Percentiles rank a stretch among this genome's conserved stretches.
Conservation (phyloP, 306 rosid genomes). For the Lupinus albus region DNA sequence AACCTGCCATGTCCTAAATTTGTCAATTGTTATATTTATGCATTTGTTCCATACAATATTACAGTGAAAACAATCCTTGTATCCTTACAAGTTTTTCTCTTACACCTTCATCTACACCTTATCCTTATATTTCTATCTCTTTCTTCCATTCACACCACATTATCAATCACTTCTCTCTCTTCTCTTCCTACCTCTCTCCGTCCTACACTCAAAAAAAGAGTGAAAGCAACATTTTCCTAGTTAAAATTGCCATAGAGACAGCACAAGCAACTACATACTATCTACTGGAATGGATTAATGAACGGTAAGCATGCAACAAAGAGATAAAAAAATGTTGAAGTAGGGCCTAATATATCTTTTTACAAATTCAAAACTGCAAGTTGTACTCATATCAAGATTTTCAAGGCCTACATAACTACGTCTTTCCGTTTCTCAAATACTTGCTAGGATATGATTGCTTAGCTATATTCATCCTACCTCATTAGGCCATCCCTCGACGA, state of each 20-base stretch:
- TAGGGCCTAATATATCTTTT: conserved; percentile 11
- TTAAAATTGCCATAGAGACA: conserved; percentile 10
- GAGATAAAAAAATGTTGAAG: conserved; percentile 5
- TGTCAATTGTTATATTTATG: too few relatives aligned
- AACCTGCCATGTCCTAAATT: too few relatives aligned
- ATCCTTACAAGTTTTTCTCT: too few relatives aligned
- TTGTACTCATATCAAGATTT: conserved; percentile 27
- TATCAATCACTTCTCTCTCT: too few relatives aligned
- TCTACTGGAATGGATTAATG: conserved; percentile 25
- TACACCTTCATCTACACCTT: too few relatives aligned
- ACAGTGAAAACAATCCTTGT: too few relatives aligned
- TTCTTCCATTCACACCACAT: too few relatives aligned
- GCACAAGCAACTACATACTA: conserved; percentile 26
- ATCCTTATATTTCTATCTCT: too few relatives aligned
- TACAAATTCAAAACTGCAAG: conserved; percentile 25
- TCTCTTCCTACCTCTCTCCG: too few relatives aligned
- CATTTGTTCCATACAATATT: too few relatives aligned
- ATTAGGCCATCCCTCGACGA: conserved; percentile 86
- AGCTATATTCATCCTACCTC: conserved; percentile 65
- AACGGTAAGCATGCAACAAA: conserved; percentile 30
- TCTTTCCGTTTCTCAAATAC: conserved; percentile 33
- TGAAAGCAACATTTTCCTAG: too few relatives aligned
- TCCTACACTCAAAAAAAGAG: too few relatives aligned
- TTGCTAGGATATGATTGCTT: conserved; percentile 35
- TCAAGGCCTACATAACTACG: conserved; percentile 26